A percentile compares a stretch with the other conserved stretches of the same genome.
Evolutionary conservation across 495 filamentous ascomycete species (phyloP).

Genomic region (Xylaria intraflava): DNA sequence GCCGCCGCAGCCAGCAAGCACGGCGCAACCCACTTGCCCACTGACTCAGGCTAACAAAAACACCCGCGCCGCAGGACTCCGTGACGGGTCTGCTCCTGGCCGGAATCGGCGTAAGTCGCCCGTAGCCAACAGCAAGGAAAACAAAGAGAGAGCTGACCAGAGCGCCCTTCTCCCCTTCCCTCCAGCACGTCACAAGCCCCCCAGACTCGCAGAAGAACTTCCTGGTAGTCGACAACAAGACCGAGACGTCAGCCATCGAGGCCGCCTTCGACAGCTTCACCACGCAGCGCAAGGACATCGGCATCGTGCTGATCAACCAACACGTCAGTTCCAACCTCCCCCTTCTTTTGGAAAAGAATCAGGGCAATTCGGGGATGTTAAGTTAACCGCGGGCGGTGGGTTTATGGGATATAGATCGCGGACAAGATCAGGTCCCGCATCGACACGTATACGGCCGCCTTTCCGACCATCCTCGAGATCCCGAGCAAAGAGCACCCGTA

Average conservation of each 20-base stretch:
- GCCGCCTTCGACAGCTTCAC: constrained; percentile 87
- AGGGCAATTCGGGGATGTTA: no score
- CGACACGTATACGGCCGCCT: constrained; percentile 67
- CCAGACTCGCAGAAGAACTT: constrained; percentile 94
- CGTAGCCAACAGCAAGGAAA: background rate
- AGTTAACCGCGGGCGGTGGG: no score
- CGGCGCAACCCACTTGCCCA: constrained; percentile 11
- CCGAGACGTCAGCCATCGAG: constrained; percentile 80
- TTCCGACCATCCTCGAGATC: constrained; percentile 81
- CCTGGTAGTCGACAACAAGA: constrained; percentile 90
- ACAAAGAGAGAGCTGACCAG: constrained; percentile 7
- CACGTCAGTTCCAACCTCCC: constrained; percentile 55
- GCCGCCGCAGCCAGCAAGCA: background rate
- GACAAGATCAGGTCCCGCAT: constrained; percentile 83
- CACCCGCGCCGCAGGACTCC: constrained; percentile 77
- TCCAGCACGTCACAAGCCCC: constrained; percentile 41
- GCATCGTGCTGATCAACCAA: constrained; percentile 93
- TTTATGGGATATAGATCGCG: constrained; percentile 57
- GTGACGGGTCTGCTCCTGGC: constrained; percentile 91
- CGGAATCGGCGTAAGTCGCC: constrained; percentile 75
- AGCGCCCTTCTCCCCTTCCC: constrained; percentile 3
- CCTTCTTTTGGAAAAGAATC: no score
- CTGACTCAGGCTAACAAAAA: constrained; percentile 13
- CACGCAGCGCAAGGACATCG: constrained; percentile 86
- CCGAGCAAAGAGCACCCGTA: constrained; percentile 99